phyloP scores from a whole-genome alignment of 2,329 filamentous ascomycete species.

The Trichoderma sp. region DNA sequence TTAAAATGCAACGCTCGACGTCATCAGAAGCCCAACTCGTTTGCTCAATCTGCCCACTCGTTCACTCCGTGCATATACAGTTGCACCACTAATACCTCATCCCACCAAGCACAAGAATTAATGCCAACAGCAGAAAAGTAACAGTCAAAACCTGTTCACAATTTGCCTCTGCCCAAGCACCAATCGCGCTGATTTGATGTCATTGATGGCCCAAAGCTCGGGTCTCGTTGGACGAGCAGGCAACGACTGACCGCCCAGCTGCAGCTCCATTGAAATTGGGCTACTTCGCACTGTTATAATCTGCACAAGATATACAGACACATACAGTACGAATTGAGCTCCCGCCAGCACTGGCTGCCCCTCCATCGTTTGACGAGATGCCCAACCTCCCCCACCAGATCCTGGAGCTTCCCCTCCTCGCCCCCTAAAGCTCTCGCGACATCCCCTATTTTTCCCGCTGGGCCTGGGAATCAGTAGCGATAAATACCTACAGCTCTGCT shows the following conservation, averaged over 20 bases:
- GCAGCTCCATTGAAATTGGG: slow-evolving; percentile 15
- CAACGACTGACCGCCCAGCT: slow-evolving; percentile 5
- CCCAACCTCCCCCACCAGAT: slow-evolving; percentile 34
- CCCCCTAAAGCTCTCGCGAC: slow-evolving; percentile 22
- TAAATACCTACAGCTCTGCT: background rate
- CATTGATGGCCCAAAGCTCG: slow-evolving; percentile 19
- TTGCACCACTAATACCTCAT: background rate
- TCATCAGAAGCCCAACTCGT: background rate
- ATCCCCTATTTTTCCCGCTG: slow-evolving; percentile 7
- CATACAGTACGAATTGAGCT: slow-evolving; percentile 31
- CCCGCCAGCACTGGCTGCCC: slow-evolving; percentile 27
- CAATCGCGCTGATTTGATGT: slow-evolving; percentile 17
- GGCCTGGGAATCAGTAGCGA: background rate
- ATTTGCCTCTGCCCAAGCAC: background rate
- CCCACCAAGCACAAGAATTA: background rate
- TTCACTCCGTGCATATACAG: background rate
- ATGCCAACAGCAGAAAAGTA: background rate
- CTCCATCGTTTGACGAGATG: slow-evolving; percentile 35
- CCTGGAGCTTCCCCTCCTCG: slow-evolving; percentile 33
- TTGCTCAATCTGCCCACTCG: background rate
- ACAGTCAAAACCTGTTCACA: background rate
- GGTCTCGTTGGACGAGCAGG: slow-evolving; percentile 16
- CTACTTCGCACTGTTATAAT: background rate
- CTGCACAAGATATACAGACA: accelerated
- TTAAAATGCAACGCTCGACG: background rate